These are phyloP conservation scores for Metschnikowia dekortorum DNA, from an alignment of 805 yeast species.

Conservation along the genomic window DNA sequence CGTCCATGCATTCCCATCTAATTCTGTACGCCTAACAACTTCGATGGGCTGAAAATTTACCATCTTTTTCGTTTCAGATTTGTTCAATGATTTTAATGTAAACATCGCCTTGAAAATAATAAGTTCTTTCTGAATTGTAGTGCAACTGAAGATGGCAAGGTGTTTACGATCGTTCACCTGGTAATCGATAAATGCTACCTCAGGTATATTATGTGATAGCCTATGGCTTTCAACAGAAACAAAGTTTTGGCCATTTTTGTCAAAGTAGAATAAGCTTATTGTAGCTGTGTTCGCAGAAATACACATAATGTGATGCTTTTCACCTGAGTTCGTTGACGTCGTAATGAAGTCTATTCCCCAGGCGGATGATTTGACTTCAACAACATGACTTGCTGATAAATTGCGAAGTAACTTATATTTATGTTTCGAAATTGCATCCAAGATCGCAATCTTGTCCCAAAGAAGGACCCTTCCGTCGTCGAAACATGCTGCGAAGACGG, in stretches of 20 bases:
- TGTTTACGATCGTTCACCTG: conserved; percentile 13
- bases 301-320: conserved; percentile 33
- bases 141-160: conserved; percentile 32
- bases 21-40: conserved; percentile 18
- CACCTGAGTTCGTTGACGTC: conserved; percentile 13
- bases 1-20: conserved; percentile 50
- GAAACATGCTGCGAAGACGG: conserved; percentile 44
- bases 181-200: conserved; percentile 36
- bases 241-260: conserved; percentile 21
- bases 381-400: conserved; percentile 19
- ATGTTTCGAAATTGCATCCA: conserved; percentile 11
- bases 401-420: conserved; percentile 6
- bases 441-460: conserved; percentile 26
- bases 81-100: conserved; percentile 1
- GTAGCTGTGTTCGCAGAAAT: conserved; percentile 53
- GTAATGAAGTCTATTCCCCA: conserved; percentile 59
- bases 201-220: conserved; percentile 53
- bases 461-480: conserved; percentile 55
- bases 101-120: conserved; percentile 35
- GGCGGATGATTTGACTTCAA: conserved; percentile 40
- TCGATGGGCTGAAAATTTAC: conserved; percentile 26
- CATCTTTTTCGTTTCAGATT: neutral
- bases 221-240: conserved; percentile 36
- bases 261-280: conserved; percentile 38
- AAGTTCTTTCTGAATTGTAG: conserved; percentile 47